These are phyloP conservation scores for Aspergillus oerlinghausenensis DNA, from an alignment of 2,329 filamentous ascomycete genomes.

Conservation along the genomic window DNA sequence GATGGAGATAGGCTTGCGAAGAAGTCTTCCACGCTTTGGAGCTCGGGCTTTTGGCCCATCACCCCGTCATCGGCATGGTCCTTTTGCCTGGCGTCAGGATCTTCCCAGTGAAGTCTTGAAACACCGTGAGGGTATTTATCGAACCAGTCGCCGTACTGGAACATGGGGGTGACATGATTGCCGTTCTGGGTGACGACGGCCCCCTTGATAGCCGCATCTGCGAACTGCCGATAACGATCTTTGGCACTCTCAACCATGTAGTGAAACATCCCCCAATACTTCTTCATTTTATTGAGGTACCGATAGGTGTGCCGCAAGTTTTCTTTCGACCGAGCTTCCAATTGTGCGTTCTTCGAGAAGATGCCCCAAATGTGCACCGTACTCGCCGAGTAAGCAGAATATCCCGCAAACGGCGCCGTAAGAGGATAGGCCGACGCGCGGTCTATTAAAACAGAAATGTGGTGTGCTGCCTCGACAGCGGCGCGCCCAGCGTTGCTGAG, in stretches of 20 bases:
- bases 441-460: conserved; percentile 77
- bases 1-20: conserved; percentile 71
- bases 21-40: conserved; percentile 94
- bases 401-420: conserved; percentile 87
- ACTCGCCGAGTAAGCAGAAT: conserved; percentile 87
- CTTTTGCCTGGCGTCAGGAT: conserved; percentile 65
- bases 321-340: conserved; percentile 74
- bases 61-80: conserved; percentile 83
- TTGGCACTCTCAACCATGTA: conserved; percentile 93
- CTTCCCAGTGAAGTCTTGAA: conserved; percentile 75
- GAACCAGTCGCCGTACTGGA: conserved; percentile 98
- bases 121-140: conserved; percentile 91
- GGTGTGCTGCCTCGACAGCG: conserved; percentile 77
- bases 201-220: conserved; percentile 72
- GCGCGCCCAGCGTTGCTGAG: conserved; percentile 68
- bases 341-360: conserved; percentile 73
- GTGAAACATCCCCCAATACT: conserved; percentile 97
- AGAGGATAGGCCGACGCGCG: conserved; percentile 76
- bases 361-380: conserved; percentile 93
- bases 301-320: conserved; percentile 84
- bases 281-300: conserved; percentile 91
- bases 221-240: conserved; percentile 77
- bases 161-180: conserved; percentile 58
- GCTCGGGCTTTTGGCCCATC: conserved; percentile 78
- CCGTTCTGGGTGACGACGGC: conserved; percentile 37